Evolutionary conservation across 2,329 filamentous ascomycete genomes (phyloP).

Genomic region (Emericellopsis cladophorae): DNA sequence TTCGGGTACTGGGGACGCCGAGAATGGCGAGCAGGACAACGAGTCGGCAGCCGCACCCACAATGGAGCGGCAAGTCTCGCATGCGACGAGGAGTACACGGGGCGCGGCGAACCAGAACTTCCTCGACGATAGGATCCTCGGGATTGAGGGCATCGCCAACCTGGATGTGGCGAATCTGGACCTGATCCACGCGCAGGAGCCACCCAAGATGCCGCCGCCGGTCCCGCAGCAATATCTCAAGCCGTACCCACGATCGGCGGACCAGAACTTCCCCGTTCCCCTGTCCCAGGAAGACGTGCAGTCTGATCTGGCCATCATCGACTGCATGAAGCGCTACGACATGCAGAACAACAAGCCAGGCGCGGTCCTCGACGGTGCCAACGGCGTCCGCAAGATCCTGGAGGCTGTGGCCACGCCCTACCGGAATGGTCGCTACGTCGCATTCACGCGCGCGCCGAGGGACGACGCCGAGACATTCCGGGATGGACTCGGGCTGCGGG

Average conservation of each 20-base stretch:
- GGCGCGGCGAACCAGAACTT: conserved; percentile 41
- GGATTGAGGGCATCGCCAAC: conserved; percentile 46
- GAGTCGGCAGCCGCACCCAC: conserved; percentile 33
- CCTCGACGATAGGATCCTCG: conserved; percentile 43
- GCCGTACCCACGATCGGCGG: conserved; percentile 37
- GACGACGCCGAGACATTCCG: conserved; percentile 36
- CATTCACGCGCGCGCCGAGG: conserved; percentile 30
- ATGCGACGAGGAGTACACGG: conserved; percentile 50
- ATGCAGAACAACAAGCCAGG: conserved; percentile 34
- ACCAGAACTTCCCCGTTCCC: conserved; percentile 41
- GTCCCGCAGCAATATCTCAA: conserved; percentile 47
- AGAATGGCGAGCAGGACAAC: conserved; percentile 33
- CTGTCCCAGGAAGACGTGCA: conserved; percentile 38
- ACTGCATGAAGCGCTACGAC: conserved; percentile 43
- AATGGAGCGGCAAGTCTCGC: conserved; percentile 53
- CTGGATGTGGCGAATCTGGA: conserved; percentile 47
- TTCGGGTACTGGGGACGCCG: conserved; percentile 36
- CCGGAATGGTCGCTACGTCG: conserved; percentile 32
- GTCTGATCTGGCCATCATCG: conserved; percentile 45
- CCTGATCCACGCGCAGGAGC: conserved; percentile 39
- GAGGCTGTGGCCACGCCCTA: conserved; percentile 38
- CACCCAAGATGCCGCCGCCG: conserved; percentile 42
- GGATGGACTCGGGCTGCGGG: conserved; percentile 36
- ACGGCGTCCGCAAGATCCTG: conserved; percentile 41
- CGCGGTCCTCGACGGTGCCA: conserved; percentile 40